Percentiles rank a stretch among this genome's conserved stretches.
phyloP scores from a whole-genome alignment of 345 rosid genomes.

The Brassica nigra region DNA sequence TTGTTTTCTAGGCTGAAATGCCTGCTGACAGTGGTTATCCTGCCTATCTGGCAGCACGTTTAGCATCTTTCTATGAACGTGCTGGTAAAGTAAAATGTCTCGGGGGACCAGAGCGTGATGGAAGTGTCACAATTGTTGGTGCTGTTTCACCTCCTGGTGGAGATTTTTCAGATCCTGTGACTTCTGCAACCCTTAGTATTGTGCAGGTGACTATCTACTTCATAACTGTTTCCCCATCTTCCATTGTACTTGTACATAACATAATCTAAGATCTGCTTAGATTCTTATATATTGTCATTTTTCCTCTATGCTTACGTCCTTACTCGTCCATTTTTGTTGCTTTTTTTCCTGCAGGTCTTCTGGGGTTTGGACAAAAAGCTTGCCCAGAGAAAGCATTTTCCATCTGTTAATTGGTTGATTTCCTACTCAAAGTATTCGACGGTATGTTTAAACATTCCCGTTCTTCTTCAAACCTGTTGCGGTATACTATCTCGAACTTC shows the following conservation, averaged over 20 bases:
- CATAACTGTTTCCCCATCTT: background rate
- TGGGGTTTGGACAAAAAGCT: constrained; percentile 99
- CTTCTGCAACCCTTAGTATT: constrained; percentile 98
- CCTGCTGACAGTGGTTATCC: constrained; percentile 99
- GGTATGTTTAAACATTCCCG: constrained; percentile 50
- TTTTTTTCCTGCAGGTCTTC: constrained; percentile 69
- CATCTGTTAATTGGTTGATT: constrained; percentile 98
- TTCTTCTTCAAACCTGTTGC: background rate
- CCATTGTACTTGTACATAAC: background rate
- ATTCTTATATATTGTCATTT: background rate
- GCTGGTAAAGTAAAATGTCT: constrained; percentile 99
- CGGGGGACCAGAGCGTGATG: constrained; percentile 95
- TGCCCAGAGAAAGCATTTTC: constrained; percentile 99
- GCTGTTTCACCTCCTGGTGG: constrained; percentile 99
- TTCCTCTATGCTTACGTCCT: constrained; percentile 3
- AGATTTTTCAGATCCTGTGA: constrained; percentile 99
- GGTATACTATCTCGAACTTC: background rate
- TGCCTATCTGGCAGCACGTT: constrained; percentile 97
- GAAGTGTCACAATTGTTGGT: constrained; percentile 99
- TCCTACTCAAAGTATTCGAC: constrained; percentile 96
- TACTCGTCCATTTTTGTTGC: constrained; percentile 15
- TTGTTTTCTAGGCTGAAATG: constrained; percentile 90
- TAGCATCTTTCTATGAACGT: constrained; percentile 98
- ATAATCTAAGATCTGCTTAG: background rate
- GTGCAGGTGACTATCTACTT: constrained; percentile 77